Base-by-base conservation (phyloP, 164 flowering plant genomes). In the Platanus orientalis region DNA sequence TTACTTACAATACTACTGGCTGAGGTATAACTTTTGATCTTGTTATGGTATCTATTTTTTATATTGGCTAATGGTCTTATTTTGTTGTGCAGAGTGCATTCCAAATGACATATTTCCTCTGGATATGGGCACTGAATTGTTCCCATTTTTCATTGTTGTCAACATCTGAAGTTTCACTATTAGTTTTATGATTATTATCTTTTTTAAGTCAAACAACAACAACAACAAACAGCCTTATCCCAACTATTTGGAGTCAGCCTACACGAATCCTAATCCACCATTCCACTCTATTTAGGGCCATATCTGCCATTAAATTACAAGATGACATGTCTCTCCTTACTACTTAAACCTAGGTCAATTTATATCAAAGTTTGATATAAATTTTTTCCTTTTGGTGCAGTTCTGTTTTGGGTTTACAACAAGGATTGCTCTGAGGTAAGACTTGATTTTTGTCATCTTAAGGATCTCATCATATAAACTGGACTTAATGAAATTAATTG, bases 51-150 rank as follows among this genome's bases (percentile, higher is more conserved):
- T 7, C 42, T 36, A 36, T 7, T 10, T 26, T 53, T 53, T 53
- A 24, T 24, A 61, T 50, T 7, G 26, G 29, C 19, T 34, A 12
- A 58, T 63, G 24, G 17, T 49, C 4, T 29, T 63, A 16, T 24
- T 45, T 73, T 70, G 56, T 20, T 59, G 17, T 27, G 69, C 98
- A 95, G 99, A 95, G 92, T 60, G 96, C 99, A 9, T 92, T 95
- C 66, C 90, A 92, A 76, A 82, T 92, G 34, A 92, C 92, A 42
- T 84, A 88, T 70, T 90, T 92, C 84, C 62, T 92, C 11, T 95
- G 97, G 97, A 95, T 90, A 67, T 84, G 89, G 97, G 99, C 92
- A 86, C 78, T 5, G 26, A 62, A 29, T n/a, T 28, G 14, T 65
- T 57, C 34, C 32, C 13, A 26, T 57, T 16, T 42, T 59, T 57